A percentile compares a stretch with the other conserved stretches of the same genome.
Evolutionary conservation across 2,329 filamentous ascomycete genomes (phyloP).

Genomic region (Chaetomiaceae sp.): DNA sequence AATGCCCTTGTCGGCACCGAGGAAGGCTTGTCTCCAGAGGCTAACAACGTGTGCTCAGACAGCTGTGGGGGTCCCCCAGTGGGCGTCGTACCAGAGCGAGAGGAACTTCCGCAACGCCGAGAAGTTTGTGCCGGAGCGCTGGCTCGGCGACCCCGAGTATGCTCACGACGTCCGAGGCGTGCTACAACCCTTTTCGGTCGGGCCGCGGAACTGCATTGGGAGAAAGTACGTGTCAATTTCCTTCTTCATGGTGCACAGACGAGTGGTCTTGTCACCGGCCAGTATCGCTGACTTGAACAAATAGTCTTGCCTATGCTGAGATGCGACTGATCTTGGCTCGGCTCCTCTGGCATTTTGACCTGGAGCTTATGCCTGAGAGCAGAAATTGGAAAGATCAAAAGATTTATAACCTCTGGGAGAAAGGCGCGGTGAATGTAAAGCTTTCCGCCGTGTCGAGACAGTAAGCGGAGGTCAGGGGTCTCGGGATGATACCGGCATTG

Average conservation of each 20-base stretch:
- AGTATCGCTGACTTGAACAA: background rate
- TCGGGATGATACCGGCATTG: too few relatives aligned
- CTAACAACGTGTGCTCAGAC: slow-evolving; percentile 24
- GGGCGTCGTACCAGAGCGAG: slow-evolving; percentile 30
- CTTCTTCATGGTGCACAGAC: background rate
- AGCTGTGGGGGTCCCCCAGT: slow-evolving; percentile 32
- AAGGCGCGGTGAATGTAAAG: slow-evolving; percentile 20
- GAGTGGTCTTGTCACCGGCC: background rate
- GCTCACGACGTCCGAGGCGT: slow-evolving; percentile 22
- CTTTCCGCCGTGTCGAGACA: slow-evolving; percentile 4
- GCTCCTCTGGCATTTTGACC: slow-evolving; percentile 44
- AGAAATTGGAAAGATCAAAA: slow-evolving; percentile 27
- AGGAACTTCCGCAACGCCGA: slow-evolving; percentile 36
- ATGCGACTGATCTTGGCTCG: slow-evolving; percentile 44
- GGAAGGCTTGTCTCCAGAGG: slow-evolving; percentile 18
- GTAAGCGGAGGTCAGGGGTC: background rate
- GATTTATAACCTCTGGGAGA: slow-evolving; percentile 32
- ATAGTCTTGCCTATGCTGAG: slow-evolving; percentile 42
- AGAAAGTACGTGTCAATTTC: slow-evolving; percentile 31
- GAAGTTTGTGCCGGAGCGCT: slow-evolving; percentile 36
- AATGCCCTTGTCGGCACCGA: background rate
- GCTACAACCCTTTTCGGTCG: slow-evolving; percentile 38
- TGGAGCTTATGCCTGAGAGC: slow-evolving; percentile 27
- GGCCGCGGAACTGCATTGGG: slow-evolving; percentile 41
- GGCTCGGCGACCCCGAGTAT: slow-evolving; percentile 30